Percentiles rank a stretch among this genome's conserved stretches.
These are phyloP conservation scores for Hysterangium stoloniferum DNA, from an alignment of 768 basidiomycete genomes.

Conservation along the genomic window DNA sequence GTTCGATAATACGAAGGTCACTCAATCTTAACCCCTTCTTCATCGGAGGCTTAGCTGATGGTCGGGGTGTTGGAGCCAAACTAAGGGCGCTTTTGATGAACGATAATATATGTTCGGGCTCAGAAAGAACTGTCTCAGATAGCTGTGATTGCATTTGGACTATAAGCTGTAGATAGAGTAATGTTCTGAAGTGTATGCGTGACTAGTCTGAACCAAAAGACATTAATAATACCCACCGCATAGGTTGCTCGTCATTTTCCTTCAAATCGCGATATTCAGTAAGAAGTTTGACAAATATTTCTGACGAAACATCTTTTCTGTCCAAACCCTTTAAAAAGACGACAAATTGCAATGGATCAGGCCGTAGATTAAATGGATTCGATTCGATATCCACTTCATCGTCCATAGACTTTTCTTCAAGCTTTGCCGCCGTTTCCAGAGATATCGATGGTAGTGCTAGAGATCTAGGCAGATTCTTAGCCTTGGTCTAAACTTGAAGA, in stretches of 20 bases:
- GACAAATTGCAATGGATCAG: constrained; percentile 68
- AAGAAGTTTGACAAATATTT: constrained; percentile 65
- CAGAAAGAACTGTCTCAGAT: constrained; percentile 48
- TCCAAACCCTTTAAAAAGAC: constrained; percentile 55
- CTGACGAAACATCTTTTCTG: constrained; percentile 61
- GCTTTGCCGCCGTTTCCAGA: constrained; percentile 46
- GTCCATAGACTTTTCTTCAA: constrained; percentile 34
- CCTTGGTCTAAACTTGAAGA: background rate
- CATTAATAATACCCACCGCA: constrained; percentile 32
- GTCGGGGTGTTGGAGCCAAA: background rate
- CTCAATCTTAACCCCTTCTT: constrained; percentile 23
- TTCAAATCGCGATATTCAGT: constrained; percentile 55
- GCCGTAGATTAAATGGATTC: constrained; percentile 60
- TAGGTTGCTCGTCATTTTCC: constrained; percentile 31
- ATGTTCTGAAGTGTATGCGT: constrained; percentile 35
- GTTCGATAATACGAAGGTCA: constrained; percentile 31
- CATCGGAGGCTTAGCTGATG: background rate
- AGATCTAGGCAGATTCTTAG: constrained; percentile 19
- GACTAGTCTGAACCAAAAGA: constrained; percentile 1
- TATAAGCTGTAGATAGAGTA: constrained; percentile 74
- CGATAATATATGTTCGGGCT: constrained; percentile 67
- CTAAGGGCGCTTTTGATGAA: constrained; percentile 66
- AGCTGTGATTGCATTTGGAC: constrained; percentile 73
- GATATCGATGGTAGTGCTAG: constrained; percentile 23
- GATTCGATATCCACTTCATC: constrained; percentile 38